A percentile compares a stretch with the other conserved stretches of the same genome.
phyloP scores from a whole-genome alignment of 2,329 filamentous ascomycete genomes.

The Paecilomyces formosus region DNA sequence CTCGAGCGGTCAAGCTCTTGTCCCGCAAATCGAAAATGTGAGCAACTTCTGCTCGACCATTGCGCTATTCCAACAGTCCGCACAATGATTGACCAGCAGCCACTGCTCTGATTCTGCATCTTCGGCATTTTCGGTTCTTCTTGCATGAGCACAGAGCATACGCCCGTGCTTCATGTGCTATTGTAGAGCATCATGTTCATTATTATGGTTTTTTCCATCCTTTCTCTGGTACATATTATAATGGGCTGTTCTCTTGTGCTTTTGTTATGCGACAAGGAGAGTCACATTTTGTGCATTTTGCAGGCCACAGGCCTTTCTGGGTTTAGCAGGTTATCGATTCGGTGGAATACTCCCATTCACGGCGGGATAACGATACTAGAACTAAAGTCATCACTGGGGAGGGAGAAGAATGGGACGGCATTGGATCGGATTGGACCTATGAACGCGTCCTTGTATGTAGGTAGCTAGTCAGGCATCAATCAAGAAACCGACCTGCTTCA shows the following conservation, averaged over 20 bases:
- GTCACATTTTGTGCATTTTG: not conserved
- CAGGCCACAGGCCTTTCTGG: not conserved
- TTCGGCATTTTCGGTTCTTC: not conserved
- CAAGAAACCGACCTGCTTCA: not conserved
- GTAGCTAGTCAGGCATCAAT: not conserved
- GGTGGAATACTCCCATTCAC: not conserved
- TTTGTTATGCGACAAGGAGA: not conserved
- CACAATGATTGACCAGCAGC: not conserved
- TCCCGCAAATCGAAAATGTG: constrained; percentile 31
- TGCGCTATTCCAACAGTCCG: constrained; percentile 32
- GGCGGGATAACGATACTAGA: not conserved
- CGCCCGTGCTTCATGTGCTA: not conserved
- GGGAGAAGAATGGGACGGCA: not conserved
- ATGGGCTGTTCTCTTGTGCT: not conserved
- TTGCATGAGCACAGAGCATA: not conserved
- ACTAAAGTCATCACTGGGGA: not conserved
- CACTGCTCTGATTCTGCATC: not conserved
- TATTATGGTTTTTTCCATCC: not conserved
- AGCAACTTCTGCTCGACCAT: constrained; percentile 39
- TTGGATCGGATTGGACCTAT: not conserved
- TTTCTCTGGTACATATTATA: not conserved
- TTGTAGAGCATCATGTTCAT: not conserved
- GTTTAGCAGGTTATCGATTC: not conserved
- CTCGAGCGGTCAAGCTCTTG: constrained; percentile 23
- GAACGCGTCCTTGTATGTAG: not conserved